Conservation (phyloP, 352 stramenopile genomes). For the Hyaloperonospora brassicae region DNA sequence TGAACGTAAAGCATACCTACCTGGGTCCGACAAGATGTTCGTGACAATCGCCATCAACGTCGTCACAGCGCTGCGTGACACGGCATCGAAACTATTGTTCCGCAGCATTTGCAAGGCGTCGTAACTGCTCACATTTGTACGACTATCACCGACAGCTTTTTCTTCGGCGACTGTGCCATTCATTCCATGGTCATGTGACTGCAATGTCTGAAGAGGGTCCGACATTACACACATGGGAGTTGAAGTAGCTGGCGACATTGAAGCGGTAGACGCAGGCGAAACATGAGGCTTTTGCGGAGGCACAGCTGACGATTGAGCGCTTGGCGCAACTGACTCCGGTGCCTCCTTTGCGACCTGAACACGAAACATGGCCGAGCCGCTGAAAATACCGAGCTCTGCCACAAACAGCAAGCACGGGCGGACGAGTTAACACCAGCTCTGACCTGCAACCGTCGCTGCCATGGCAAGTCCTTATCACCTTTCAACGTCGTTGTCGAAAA, state of each 20-base stretch:
- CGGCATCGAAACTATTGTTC: constrained; percentile 68
- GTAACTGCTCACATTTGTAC: constrained; percentile 33
- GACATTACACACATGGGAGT: constrained; percentile 1
- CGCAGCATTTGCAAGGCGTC: constrained; percentile 65
- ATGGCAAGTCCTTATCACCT: constrained; percentile 24
- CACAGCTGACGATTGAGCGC: background rate
- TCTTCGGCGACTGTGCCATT: constrained; percentile 17
- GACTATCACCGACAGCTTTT: background rate
- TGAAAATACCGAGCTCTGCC: constrained; percentile 70
- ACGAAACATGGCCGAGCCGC: constrained; percentile 80
- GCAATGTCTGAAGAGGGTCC: background rate
- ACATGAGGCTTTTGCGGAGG: constrained; percentile 10
- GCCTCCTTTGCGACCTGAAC: constrained; percentile 30
- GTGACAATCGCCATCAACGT: constrained; percentile 84
- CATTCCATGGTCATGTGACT: constrained; percentile 46
- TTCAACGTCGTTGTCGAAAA: constrained; percentile 60
- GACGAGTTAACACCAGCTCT: background rate
- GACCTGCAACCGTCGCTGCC: background rate
- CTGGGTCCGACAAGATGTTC: constrained; percentile 75
- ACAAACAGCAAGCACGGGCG: background rate
- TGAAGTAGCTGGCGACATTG: background rate
- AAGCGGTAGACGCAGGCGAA: constrained; percentile 10
- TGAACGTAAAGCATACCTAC: constrained; percentile 19
- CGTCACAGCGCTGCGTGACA: constrained; percentile 44
- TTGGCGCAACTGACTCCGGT: constrained; percentile 1